Percentiles rank a stretch among this genome's conserved stretches.
Conservation (phyloP, 495 filamentous ascomycete genomes). For the Lasiosphaeriaceae sp. region DNA sequence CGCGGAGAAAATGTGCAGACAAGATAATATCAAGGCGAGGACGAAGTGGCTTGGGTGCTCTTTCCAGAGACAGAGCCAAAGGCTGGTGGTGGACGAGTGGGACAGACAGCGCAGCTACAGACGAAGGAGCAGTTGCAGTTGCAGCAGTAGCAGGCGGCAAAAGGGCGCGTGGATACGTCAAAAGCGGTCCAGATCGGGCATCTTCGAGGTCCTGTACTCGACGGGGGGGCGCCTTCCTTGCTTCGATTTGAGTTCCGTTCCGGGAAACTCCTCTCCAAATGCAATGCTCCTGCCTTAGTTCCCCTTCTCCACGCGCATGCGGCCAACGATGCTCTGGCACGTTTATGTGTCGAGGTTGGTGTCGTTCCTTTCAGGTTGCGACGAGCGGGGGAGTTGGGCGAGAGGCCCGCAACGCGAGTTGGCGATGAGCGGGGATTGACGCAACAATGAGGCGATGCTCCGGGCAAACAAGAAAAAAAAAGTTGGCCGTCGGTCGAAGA, state of each 20-base stretch:
- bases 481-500: not conserved
- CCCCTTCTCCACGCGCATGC: conserved; percentile 12
- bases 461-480: conserved; percentile 1
- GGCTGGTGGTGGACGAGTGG: not conserved
- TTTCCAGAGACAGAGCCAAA: not conserved
- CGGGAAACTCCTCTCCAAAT: not conserved
- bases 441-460: conserved; percentile 10
- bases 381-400: conserved; percentile 13
- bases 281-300: conserved; percentile 12
- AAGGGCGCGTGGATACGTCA: conserved; percentile 21
- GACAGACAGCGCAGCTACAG: not conserved
- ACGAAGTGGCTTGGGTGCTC: not conserved
- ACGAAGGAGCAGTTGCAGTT: too few species aligned
- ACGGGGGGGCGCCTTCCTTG: conserved; percentile 11
- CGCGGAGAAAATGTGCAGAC: not conserved
- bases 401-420: not conserved
- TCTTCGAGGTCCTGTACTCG: conserved; percentile 9
- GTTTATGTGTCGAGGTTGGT: conserved; percentile 6
- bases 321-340: not conserved
- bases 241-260: not conserved
- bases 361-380: conserved; percentile 13
- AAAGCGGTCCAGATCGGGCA: conserved; percentile 21
- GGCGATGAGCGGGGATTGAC: conserved; percentile 26
- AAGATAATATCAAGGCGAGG: not conserved
- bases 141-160: not conserved